Evolutionary conservation across 2,329 filamentous ascomycete genomes (phyloP).

Genomic region (Aspergillus ochraceus): DNA sequence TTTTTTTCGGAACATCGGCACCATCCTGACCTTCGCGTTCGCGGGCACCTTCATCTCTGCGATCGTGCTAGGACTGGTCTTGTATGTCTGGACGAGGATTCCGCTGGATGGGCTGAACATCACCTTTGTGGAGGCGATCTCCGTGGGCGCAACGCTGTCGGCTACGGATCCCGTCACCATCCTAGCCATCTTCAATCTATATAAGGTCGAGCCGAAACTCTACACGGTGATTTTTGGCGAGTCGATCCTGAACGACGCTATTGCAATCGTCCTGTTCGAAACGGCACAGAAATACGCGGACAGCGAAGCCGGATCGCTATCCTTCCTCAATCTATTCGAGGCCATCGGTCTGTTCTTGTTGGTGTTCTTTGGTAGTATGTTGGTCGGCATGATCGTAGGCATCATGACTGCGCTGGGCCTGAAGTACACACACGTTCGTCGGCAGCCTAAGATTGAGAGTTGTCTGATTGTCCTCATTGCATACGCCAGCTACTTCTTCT

Average conservation of each 20-base stretch:
- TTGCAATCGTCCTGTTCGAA: constrained; percentile 98
- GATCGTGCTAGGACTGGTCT: constrained; percentile 83
- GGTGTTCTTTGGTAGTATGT: constrained; percentile 90
- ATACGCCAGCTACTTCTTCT: constrained; percentile 97
- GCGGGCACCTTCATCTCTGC: constrained; percentile 96
- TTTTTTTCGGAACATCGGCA: constrained; percentile 98
- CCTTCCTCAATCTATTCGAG: constrained; percentile 80
- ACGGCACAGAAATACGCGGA: constrained; percentile 91
- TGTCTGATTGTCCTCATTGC: constrained; percentile 91
- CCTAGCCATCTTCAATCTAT: constrained; percentile 96
- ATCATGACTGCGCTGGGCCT: constrained; percentile 82
- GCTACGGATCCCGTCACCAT: constrained; percentile 98
- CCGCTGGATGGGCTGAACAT: constrained; percentile 83
- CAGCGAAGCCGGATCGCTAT: constrained; percentile 66
- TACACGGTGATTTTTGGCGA: constrained; percentile 99
- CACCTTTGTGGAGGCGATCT: constrained; percentile 92
- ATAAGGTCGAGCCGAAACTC: constrained; percentile 97
- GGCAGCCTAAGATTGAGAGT: constrained; percentile 95
- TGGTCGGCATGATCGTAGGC: constrained; percentile 85
- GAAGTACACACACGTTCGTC: constrained; percentile 90
- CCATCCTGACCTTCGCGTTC: constrained; percentile 96
- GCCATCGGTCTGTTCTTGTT: constrained; percentile 92
- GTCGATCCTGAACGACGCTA: constrained; percentile 95
- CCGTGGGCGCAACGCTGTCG: constrained; percentile 91
- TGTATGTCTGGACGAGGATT: constrained; percentile 86